These are phyloP conservation scores for Fusarium subtropicale DNA, from an alignment of 2,329 filamentous ascomycete species.

Conservation along the genomic window DNA sequence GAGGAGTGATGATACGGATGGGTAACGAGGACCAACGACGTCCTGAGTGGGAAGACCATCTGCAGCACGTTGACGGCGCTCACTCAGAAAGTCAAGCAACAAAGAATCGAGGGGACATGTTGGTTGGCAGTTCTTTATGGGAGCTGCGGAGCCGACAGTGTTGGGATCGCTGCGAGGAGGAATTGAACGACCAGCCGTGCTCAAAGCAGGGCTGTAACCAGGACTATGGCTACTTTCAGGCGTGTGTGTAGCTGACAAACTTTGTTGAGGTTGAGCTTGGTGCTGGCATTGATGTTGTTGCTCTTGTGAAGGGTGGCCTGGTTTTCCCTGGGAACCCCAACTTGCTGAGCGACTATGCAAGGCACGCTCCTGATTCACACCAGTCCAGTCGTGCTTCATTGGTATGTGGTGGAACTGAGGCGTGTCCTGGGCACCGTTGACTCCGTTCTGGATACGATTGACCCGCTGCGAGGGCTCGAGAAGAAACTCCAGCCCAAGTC, in stretches of 20 bases:
- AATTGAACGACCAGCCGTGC: constrained; percentile 22
- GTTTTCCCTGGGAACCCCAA: constrained; percentile 42
- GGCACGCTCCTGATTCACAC: constrained; percentile 44
- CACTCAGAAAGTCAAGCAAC: constrained; percentile 81
- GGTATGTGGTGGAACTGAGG: constrained; percentile 58
- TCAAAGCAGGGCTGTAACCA: constrained; percentile 40
- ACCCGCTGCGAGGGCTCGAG: constrained; percentile 70
- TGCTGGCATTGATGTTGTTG: constrained; percentile 35
- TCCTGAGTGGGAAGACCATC: constrained; percentile 73
- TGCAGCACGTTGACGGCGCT: constrained; percentile 73
- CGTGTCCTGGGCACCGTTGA: constrained; percentile 61
- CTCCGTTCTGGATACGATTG: constrained; percentile 62
- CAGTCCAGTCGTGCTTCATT: constrained; percentile 64
- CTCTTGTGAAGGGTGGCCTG: constrained; percentile 30
- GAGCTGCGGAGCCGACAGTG: constrained; percentile 43
- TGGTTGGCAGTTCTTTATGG: constrained; percentile 70
- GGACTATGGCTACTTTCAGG: constrained; percentile 42
- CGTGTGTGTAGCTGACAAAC: constrained; percentile 34
- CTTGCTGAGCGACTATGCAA: constrained; percentile 42
- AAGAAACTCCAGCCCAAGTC: constrained; percentile 79
- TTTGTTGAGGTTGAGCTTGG: constrained; percentile 20
- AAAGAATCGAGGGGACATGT: constrained; percentile 83
- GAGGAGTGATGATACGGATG: constrained; percentile 81
- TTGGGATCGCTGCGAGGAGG: constrained; percentile 36
- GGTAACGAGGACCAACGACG: constrained; percentile 81